Evolutionary conservation across 768 basidiomycete genomes (phyloP), one percentile per base, ranked within the genome.

Genomic region (Dentipellis sp.): DNA sequence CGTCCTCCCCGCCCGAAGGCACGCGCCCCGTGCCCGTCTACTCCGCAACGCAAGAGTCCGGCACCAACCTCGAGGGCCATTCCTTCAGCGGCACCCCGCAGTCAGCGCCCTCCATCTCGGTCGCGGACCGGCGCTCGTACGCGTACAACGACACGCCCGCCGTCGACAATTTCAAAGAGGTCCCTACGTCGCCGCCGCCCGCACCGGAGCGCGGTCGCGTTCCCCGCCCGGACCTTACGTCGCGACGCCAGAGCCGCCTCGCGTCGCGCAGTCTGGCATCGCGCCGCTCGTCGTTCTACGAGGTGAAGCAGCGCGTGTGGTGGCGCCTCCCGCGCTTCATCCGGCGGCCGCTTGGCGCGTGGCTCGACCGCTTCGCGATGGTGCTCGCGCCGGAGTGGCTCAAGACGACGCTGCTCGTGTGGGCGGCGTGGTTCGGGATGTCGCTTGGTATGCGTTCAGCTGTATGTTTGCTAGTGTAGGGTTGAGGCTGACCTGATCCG

Each of bases 361-460:
- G 87, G 85, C 68, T 80, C 60, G 79, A 80, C 58, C 77, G 88
- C 11, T 72, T 94, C 19, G 70, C 71, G 62, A 78, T 84, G 76
- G 83, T 94, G 19, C 72, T 94, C 16, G 70, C 78, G 22, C 85
- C 86, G 0, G 82, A 89, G 65, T 92, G 91, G 91, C 64, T 80
- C 48, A 72, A 74, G 59, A 91, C 85, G 53, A 92, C 91, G 19
- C 11, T 91, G 56, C 71, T 93, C 37, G 82, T 94, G 19, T 95
- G 92, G 91, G 73, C 69, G 0, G 71, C 76, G 9, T 95, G 93
- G 93, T 80, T 76, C 55, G 69, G 77, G 1, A 87, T 91, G 81
- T 78, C 86, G 0, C 75, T 92, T 16, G 92, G 90, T 86, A 59
- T 53, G 83, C 64, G 23, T n/a, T 52, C n/a, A 12, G 47, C 10